Percentiles rank a stretch among this genome's conserved stretches.
Evolutionary conservation across 768 basidiomycete species (phyloP).

Genomic region (Kwoniella botswanensis): DNA sequence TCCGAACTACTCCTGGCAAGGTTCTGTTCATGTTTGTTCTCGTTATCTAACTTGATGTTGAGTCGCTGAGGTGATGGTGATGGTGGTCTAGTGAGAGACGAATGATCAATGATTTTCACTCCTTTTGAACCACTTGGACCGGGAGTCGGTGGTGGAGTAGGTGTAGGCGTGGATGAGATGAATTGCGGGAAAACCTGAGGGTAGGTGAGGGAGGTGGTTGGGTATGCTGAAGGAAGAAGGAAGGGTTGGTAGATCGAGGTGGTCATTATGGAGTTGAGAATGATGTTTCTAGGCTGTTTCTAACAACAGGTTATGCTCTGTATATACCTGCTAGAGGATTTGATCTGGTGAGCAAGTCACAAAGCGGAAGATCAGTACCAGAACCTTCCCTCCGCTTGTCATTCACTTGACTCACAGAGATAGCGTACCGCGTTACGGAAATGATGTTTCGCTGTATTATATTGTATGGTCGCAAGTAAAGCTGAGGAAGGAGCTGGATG

Average conservation of each 20-base stretch:
- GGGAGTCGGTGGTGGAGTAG: background rate
- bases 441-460: too few relatives aligned
- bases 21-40: background rate
- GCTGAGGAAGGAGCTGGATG: background rate
- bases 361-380: background rate
- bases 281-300: background rate
- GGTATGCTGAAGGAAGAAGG: background rate
- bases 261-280: background rate
- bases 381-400: too few relatives aligned
- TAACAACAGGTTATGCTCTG: background rate
- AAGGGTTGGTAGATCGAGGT: background rate
- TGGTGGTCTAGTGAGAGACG: background rate
- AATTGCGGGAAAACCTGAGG: background rate
- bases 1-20: background rate
- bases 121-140: background rate
- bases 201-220: background rate
- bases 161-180: background rate
- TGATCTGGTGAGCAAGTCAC: background rate
- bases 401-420: too few relatives aligned
- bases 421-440: too few relatives aligned
- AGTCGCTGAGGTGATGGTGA: background rate
- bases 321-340: background rate
- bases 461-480: background rate
- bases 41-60: background rate
- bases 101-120: slow-evolving; percentile 7